These are phyloP conservation scores for Trichomonascus vanleenenianus DNA, from an alignment of 805 yeast species.

Conservation along the genomic window DNA sequence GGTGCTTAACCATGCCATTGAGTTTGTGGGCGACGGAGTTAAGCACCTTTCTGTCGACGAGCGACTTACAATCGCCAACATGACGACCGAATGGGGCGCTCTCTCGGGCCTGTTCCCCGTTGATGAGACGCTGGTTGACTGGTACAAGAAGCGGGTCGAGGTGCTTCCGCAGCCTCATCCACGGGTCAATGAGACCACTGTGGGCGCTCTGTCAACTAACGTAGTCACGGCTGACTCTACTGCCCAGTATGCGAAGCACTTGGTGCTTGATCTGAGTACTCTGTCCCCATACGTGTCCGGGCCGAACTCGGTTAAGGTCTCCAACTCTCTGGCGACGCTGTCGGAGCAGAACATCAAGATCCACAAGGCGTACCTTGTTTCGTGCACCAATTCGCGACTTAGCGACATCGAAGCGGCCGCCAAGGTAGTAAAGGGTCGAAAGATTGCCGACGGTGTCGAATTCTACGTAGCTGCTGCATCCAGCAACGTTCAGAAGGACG, in stretches of 20 bases:
- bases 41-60: conserved; percentile 66
- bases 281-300: conserved; percentile 89
- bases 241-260: conserved; percentile 82
- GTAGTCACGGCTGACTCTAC: conserved; percentile 54
- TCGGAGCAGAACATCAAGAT: conserved; percentile 66
- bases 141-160: conserved; percentile 61
- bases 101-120: conserved; percentile 96
- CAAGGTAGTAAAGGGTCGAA: conserved; percentile 68
- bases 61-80: conserved; percentile 84
- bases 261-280: conserved; percentile 70
- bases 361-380: conserved; percentile 93
- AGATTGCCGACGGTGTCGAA: conserved; percentile 83
- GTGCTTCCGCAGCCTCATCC: conserved; percentile 69
- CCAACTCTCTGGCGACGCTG: conserved; percentile 69
- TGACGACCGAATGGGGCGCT: conserved; percentile 99
- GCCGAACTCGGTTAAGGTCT: conserved; percentile 93
- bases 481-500: conserved; percentile 84
- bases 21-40: conserved; percentile 80
- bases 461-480: conserved; percentile 98
- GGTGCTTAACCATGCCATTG: conserved; percentile 89
- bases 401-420: conserved; percentile 95
- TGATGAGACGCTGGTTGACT: conserved; percentile 65
- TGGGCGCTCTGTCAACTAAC: conserved; percentile 44
- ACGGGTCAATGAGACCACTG: conserved; percentile 59
- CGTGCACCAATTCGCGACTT: conserved; percentile 93